Conservation (phyloP, 2,329 filamentous ascomycete species). For the Lasiodiplodia theobromae region DNA sequence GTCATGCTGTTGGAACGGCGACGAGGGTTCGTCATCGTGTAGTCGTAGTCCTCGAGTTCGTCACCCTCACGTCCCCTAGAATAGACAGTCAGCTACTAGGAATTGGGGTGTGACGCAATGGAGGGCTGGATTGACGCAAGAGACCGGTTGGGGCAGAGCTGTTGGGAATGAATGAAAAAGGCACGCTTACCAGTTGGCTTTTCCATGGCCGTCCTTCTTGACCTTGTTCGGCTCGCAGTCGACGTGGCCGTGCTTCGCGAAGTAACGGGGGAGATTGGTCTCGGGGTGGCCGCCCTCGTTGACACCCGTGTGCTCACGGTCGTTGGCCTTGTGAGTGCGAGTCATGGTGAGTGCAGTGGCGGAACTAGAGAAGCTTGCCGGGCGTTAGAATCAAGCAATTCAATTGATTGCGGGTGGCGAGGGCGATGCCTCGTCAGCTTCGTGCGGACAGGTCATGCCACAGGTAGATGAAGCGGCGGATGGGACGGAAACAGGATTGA, state of each 20-base stretch:
- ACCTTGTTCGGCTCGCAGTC: slow-evolving; percentile 88
- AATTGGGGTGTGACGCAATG: slow-evolving; percentile 9
- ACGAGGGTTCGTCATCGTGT: slow-evolving; percentile 84
- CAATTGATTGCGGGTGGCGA: slow-evolving; percentile 22
- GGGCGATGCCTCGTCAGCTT: slow-evolving; percentile 29
- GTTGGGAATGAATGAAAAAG: not conserved
- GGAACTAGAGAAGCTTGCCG: slow-evolving; percentile 24
- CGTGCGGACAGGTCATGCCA: slow-evolving; percentile 24
- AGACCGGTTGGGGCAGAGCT: not conserved
- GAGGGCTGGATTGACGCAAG: slow-evolving; percentile 10
- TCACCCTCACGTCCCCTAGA: slow-evolving; percentile 82
- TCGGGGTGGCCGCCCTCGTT: slow-evolving; percentile 72
- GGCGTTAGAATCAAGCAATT: slow-evolving; percentile 28
- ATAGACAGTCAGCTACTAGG: slow-evolving; percentile 33
- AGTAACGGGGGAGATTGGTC: slow-evolving; percentile 87
- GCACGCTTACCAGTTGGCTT: slow-evolving; percentile 84
- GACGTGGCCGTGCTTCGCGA: slow-evolving; percentile 83
- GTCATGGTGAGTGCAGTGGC: slow-evolving; percentile 73
- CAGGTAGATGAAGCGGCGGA: slow-evolving; percentile 12
- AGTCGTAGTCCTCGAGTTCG: slow-evolving; percentile 83
- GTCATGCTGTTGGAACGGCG: slow-evolving; percentile 89
- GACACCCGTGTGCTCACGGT: slow-evolving; percentile 84
- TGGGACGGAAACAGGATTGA: not conserved
- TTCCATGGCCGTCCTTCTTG: slow-evolving; percentile 95
- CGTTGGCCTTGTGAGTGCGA: slow-evolving; percentile 92